Conservation (phyloP, 257 asterid species). For the Nicotiana obtusifolia region DNA sequence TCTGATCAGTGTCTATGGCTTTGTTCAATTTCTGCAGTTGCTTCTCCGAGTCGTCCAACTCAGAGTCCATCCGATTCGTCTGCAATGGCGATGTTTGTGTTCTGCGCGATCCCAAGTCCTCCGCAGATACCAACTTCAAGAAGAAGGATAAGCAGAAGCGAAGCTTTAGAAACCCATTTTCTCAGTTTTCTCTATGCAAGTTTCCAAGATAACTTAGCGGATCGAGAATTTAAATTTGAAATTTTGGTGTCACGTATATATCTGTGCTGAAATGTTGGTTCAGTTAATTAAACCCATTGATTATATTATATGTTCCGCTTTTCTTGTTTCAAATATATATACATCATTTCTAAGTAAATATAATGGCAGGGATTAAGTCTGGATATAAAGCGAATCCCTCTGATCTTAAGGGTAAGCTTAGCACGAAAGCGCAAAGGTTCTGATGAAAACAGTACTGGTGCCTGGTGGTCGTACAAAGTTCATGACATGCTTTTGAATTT, state of each 20-base stretch:
- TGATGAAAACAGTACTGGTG: background rate
- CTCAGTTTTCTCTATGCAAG: background rate
- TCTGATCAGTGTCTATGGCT: background rate
- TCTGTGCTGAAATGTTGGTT: background rate
- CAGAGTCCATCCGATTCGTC: background rate
- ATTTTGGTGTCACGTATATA: background rate
- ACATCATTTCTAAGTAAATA: background rate
- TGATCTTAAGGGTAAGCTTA: too few species aligned
- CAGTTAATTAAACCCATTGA: too few species aligned
- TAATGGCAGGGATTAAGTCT: too few species aligned
- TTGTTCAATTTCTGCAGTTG: background rate
- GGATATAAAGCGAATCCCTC: too few species aligned
- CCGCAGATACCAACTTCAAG: background rate
- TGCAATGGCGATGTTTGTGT: background rate
- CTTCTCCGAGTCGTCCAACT: background rate
- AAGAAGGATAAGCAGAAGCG: background rate
- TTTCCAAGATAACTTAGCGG: background rate
- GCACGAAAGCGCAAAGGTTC: too few species aligned
- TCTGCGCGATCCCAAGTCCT: background rate
- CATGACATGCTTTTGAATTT: background rate
- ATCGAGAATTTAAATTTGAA: background rate
- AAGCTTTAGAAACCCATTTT: background rate
- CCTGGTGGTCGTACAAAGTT: background rate
- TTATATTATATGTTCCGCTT: background rate
- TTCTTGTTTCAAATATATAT: too few species aligned